Conservation (phyloP, 352 stramenopile species). For the Thalassiosira mediterranea region DNA sequence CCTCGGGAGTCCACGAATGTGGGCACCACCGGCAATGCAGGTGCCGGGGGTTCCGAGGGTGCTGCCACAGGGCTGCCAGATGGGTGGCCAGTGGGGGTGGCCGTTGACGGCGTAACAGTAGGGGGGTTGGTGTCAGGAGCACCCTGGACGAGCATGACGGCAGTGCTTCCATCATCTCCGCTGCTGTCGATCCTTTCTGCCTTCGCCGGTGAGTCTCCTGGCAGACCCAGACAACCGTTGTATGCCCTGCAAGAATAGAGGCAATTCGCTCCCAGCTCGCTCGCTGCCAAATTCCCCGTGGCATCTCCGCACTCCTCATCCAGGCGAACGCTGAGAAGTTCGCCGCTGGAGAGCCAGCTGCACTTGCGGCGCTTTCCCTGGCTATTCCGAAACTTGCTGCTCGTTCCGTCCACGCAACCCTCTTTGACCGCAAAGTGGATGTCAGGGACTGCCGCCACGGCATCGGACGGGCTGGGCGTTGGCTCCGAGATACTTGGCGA, state of each 20-base stretch:
- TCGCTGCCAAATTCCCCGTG: background rate
- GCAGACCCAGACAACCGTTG: constrained; percentile 25
- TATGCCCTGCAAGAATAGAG: constrained; percentile 28
- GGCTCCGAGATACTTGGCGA: background rate
- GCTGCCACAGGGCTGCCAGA: background rate
- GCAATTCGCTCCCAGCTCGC: constrained; percentile 37
- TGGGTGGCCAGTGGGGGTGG: background rate
- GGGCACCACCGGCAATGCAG: no score
- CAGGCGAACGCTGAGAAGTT: background rate
- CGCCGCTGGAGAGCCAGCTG: constrained; percentile 22
- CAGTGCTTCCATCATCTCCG: background rate
- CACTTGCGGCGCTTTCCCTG: constrained; percentile 29
- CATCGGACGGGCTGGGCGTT: background rate
- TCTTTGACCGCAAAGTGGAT: background rate
- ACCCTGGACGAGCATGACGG: no score
- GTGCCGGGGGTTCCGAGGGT: background rate
- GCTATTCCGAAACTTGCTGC: constrained; percentile 17
- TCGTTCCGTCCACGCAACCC: constrained; percentile 22
- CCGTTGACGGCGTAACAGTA: no score
- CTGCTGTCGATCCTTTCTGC: background rate
- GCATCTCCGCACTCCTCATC: constrained; percentile 30
- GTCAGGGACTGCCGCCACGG: background rate
- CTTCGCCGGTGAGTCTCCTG: background rate
- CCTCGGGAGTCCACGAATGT: constrained; percentile 19
- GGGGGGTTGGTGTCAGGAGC: no score